phyloP scores from a whole-genome alignment of 148 eudicot species.

The Rhododendron griersonianum region DNA sequence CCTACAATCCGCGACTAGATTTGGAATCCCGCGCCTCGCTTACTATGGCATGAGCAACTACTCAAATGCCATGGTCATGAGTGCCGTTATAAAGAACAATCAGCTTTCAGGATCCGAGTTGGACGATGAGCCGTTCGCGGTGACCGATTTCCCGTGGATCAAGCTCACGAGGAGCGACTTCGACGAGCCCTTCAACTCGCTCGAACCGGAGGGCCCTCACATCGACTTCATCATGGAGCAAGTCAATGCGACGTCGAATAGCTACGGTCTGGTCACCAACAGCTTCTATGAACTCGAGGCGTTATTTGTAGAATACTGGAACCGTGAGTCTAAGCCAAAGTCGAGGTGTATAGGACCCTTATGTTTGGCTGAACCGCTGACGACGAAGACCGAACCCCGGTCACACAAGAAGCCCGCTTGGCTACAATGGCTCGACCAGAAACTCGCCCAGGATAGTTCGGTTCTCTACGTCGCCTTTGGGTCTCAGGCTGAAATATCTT shows the following conservation, averaged over 20 bases:
- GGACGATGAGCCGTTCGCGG: conserved; percentile 29
- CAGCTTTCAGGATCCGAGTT: conserved; percentile 21
- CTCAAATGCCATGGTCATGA: neutral
- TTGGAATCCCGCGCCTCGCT: neutral
- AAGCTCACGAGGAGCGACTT: conserved; percentile 47
- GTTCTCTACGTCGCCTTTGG: conserved; percentile 75
- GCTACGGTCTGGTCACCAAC: conserved; percentile 46
- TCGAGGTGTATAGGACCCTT: conserved; percentile 64
- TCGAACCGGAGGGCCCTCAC: conserved; percentile 33
- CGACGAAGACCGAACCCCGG: neutral
- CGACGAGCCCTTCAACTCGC: conserved; percentile 18
- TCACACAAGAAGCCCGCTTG: conserved; percentile 27
- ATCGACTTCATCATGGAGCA: conserved; percentile 31
- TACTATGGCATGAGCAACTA: neutral
- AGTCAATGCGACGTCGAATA: conserved; percentile 7
- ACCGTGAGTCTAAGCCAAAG: conserved; percentile 18
- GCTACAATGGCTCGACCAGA: conserved; percentile 54
- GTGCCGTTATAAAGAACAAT: neutral
- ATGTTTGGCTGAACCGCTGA: conserved; percentile 31
- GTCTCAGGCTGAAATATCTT: conserved; percentile 51
- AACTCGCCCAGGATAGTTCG: conserved; percentile 13
- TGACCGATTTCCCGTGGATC: conserved; percentile 49
- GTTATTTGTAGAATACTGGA: conserved; percentile 29
- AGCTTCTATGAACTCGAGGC: conserved; percentile 60
- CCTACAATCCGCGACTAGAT: neutral